phyloP scores from a whole-genome alignment of 179 eudicot species.

The Spergularia azorica region DNA sequence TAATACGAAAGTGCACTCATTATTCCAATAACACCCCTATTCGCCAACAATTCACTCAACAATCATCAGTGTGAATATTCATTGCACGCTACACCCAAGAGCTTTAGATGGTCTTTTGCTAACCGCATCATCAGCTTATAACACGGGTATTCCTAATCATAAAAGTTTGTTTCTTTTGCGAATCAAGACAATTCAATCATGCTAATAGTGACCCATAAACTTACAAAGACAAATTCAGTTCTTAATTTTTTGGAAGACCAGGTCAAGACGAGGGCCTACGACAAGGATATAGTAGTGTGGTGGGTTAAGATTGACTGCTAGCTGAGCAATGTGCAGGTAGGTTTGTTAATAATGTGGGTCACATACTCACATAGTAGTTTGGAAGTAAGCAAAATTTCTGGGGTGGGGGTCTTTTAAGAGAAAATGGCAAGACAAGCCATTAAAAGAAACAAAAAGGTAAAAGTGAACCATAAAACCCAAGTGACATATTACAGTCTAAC shows the following conservation, averaged over 20 bases:
- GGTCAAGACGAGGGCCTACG: conserved; percentile 15
- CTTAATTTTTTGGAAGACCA: neutral
- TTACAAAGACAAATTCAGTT: too few species aligned
- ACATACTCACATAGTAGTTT: conserved; percentile 20
- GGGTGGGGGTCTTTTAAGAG: conserved; percentile 22
- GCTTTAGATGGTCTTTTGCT: too few species aligned
- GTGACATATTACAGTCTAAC: conserved; percentile 7
- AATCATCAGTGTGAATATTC: too few species aligned
- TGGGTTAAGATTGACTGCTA: neutral
- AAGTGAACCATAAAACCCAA: conserved; percentile 22
- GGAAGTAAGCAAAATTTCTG: conserved; percentile 24
- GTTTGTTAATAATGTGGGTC: conserved; percentile 21
- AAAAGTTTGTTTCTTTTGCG: too few species aligned
- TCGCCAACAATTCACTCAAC: too few species aligned
- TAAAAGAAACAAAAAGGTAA: conserved; percentile 43
- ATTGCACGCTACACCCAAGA: too few species aligned
- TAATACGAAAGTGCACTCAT: too few species aligned
- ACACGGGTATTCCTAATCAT: too few species aligned
- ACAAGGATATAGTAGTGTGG: neutral
- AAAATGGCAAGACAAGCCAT: conserved; percentile 24
- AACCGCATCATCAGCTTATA: too few species aligned
- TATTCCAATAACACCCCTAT: too few species aligned
- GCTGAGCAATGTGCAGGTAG: conserved; percentile 5
- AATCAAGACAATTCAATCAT: too few species aligned
- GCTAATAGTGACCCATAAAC: too few species aligned